Evolutionary conservation across 2,329 filamentous ascomycete genomes (phyloP).

Genomic region (Diaporthe citriasiana): DNA sequence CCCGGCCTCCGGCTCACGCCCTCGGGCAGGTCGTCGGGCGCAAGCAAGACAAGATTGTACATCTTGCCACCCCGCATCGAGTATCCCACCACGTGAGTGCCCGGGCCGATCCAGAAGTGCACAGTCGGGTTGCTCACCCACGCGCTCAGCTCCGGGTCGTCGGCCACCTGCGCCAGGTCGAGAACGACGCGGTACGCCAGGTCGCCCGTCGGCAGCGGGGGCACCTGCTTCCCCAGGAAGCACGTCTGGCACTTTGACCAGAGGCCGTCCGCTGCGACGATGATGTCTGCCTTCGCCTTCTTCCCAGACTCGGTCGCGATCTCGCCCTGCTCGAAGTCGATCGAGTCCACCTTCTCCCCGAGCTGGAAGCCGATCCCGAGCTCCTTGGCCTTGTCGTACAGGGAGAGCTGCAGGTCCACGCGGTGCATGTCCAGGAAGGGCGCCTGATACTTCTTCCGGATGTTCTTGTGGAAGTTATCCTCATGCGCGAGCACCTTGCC

Average conservation of each 20-base stretch:
- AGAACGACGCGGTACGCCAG: constrained; percentile 75
- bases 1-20: constrained; percentile 65
- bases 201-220: constrained; percentile 72
- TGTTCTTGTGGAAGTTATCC: constrained; percentile 46
- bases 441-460: constrained; percentile 47
- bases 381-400: constrained; percentile 64
- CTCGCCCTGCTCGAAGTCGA: constrained; percentile 63
- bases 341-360: constrained; percentile 59
- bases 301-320: constrained; percentile 56
- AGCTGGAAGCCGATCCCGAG: constrained; percentile 67
- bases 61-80: constrained; percentile 69
- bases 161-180: constrained; percentile 61
- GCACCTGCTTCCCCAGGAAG: constrained; percentile 60
- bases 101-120: constrained; percentile 75
- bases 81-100: constrained; percentile 74
- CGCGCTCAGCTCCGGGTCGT: constrained; percentile 62
- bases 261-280: constrained; percentile 75
- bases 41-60: constrained; percentile 76
- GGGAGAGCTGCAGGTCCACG: constrained; percentile 69
- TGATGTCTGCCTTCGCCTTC: constrained; percentile 63
- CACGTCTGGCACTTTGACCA: constrained; percentile 70
- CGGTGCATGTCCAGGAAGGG: constrained; percentile 64
- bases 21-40: constrained; percentile 68
- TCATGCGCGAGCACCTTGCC: constrained; percentile 50
- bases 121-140: constrained; percentile 67